Evolutionary conservation across 768 basidiomycete species (phyloP), one percentile per base, ranked within the genome.

Genomic region (Austroboletus eburneus): DNA sequence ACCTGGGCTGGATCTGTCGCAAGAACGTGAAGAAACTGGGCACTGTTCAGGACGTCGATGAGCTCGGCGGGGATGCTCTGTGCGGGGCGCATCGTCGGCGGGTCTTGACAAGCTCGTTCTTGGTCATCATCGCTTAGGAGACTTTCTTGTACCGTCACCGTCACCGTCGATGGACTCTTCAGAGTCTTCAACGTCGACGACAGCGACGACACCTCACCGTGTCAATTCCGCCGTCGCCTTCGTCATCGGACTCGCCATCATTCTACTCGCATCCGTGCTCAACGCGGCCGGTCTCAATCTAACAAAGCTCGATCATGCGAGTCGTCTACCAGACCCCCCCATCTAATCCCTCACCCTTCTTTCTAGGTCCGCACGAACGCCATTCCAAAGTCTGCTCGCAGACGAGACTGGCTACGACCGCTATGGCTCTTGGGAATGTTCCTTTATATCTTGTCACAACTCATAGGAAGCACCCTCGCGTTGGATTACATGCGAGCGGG

Each of bases 241-340:
- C 64, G 81, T 91, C 50, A 90, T 91, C 49, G 90, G 94, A 13
- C 79, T 96, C 37, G 64, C 84, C 36, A 95, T 97, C 55, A 82
- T 96, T 39, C 70, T 91, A 3, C 71, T 87, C 7, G 87, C 91
- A 1, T 90, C 87, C 16, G 76, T 91, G n/a, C 75, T 91, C 54
- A 92, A 91, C 57, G 90, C 91, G 27, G 89, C 86, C 0, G 94
- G 94, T n/a, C 75, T 98, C 34, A 97, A 96, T 62, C 72, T 97
- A 49, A 93, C 91, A 30, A 98, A 97, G 67, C 70, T 95, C 34
- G 94, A 96, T 69, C 91, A 94, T 78, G 83, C 86, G 45, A 54
- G 83, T 71, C 23, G 25, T 27, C 10, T 27, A 10, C n/a, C n/a
- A n/a, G n/a, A n/a, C n/a, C n/a, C n/a, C n/a, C n/a, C n/a, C n/a